A percentile compares a stretch with the other conserved stretches of the same genome.
Evolutionary conservation across 176 grass and related monocot genomes (phyloP).

Genomic region (barley (Hordeum vulgare)): MorexV3_pseudomolecules_assembly NC_058518.1:99013361-99013860

Average conservation of each 20-base stretch:
- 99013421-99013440: constrained; percentile 39
- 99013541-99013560: constrained; percentile 1
- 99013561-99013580: neutral
- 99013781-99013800: neutral
- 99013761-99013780: constrained; percentile 18
- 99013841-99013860: neutral
- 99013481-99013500: constrained; percentile 23
- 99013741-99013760: constrained; percentile 40
- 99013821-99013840: neutral
- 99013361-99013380: constrained; percentile 47
- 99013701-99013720: neutral
- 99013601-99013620: neutral
- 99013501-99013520: constrained; percentile 49
- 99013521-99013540: constrained; percentile 36
- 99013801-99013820: constrained; percentile 8
- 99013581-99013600: neutral
- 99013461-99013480: constrained; percentile 42
- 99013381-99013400: constrained; percentile 37
- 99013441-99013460: constrained; percentile 44
- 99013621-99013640: neutral
- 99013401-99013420: constrained; percentile 42
- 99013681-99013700: neutral
- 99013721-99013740: constrained; percentile 46
- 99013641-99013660: neutral
- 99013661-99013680: neutral